phyloP scores from a whole-genome alignment of 495 filamentous ascomycete species.

The Podospora sp. region DNA sequence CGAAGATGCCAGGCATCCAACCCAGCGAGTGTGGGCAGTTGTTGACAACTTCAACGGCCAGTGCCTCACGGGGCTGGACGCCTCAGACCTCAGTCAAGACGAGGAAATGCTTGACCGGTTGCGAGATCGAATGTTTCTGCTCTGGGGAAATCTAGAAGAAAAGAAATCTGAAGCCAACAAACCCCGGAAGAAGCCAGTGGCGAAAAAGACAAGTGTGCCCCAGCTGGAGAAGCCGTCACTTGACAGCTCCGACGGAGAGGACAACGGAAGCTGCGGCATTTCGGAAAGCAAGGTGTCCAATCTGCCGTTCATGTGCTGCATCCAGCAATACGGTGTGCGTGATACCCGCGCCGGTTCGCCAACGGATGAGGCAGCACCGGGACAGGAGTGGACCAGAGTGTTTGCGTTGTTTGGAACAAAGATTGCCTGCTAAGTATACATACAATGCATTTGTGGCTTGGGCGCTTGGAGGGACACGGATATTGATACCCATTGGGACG shows the following conservation, averaged over 20 bases:
- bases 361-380: conserved; percentile 34
- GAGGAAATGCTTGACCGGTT: conserved; percentile 50
- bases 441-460: background rate
- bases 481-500: background rate
- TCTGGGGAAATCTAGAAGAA: conserved; percentile 90
- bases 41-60: conserved; percentile 68
- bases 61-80: conserved; percentile 65
- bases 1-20: conserved; percentile 55
- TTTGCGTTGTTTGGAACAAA: conserved; percentile 60
- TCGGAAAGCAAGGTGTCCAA: conserved; percentile 35
- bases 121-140: conserved; percentile 69
- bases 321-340: conserved; percentile 62
- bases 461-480: background rate
- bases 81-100: conserved; percentile 65
- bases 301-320: conserved; percentile 62
- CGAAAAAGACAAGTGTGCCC: background rate
- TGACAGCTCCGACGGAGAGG: conserved; percentile 34
- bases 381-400: conserved; percentile 50
- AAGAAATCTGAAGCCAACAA: conserved; percentile 42
- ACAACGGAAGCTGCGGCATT: conserved; percentile 10
- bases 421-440: conserved; percentile 35
- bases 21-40: conserved; percentile 59
- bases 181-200: conserved; percentile 1
- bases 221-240: conserved; percentile 22
- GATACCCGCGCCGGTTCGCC: conserved; percentile 24